Base-by-base conservation (phyloP, 139 green algal species). In the Chlorella sp. region DNA sequence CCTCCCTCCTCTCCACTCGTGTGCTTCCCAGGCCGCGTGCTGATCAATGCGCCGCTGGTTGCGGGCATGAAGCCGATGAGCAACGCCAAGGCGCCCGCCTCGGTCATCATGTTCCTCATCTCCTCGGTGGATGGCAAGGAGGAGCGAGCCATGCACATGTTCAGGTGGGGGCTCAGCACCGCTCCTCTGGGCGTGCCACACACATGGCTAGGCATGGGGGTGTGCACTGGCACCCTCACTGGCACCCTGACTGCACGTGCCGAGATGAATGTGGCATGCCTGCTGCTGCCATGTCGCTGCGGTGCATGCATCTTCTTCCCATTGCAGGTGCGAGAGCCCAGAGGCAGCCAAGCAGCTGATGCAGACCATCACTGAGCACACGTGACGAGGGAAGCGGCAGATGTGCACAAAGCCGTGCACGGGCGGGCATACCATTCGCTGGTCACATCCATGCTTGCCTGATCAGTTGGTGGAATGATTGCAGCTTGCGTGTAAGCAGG, bases 31-130 rank as follows among this genome's bases (percentile, higher is more conserved):
- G 87, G 87, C 30, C 81, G 68, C 36, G 62, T 90, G 30, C 55
- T 90, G 83, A 82, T 90, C 68, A 90, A 90, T 57, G 83, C 83
- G 21, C 60, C 67, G 26, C 57, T 90, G 7, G 21, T 81, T 0
- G 63, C 57, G 13, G 62, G 70, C 25, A 83, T 90, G 56, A 90
- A 90, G 72, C 82, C 76, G 32, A 86, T 62, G 21, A 57, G 39
- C 55, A 88, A 88, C 57, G 30, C 82, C 47, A 90, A 90, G 82
- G 55, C 32, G 6, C 87, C 82, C 36, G 26, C 75, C 65, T 65
- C 80, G 41, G 63, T 90, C 28, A 65, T 86, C 76, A 90, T 90
- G 83, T 63, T 81, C 39, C 82, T 90, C 32, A 72, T 71, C n/a
- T 82, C 76, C 16, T 23, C 1, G 0, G 75, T 88, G 51, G 84